Evolutionary conservation across 441 rosid genomes (phyloP).

Genomic region (Populus hybrid): DNA sequence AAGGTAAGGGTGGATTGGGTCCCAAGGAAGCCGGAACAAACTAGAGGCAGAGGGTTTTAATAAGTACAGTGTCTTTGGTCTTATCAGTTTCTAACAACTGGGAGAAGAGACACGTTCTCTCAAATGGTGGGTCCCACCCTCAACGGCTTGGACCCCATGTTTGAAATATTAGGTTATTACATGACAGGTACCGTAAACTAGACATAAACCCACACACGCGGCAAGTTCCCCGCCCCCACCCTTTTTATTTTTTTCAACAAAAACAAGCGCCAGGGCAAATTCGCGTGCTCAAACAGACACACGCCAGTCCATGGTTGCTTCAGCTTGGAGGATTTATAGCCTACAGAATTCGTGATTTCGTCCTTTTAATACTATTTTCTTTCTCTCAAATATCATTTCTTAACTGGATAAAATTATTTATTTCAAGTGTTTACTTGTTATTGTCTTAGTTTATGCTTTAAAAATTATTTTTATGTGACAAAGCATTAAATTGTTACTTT

Average conservation of each 20-base stretch:
- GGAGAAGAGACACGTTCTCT: background rate
- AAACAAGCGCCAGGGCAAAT: background rate
- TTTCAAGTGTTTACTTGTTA: too few species aligned
- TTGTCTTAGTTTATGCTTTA: too few species aligned
- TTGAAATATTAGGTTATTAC: constrained; percentile 18
- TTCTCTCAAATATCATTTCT: too few species aligned
- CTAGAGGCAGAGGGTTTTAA: background rate
- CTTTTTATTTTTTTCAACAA: background rate
- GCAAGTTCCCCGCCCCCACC: background rate
- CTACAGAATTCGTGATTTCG: too few species aligned
- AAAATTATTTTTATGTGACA: too few species aligned
- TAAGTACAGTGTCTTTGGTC: background rate
- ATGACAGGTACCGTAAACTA: background rate
- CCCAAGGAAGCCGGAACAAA: background rate
- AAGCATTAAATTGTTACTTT: too few species aligned
- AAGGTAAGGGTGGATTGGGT: too few species aligned
- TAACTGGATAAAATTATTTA: too few species aligned
- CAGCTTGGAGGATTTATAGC: too few species aligned
- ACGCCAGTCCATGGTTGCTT: too few species aligned
- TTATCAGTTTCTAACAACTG: background rate
- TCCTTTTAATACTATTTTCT: too few species aligned
- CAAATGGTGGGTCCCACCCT: constrained; percentile 9
- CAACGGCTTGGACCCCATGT: constrained; percentile 1
- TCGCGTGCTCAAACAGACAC: background rate
- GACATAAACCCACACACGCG: constrained; percentile 13